Percentiles rank a stretch among this genome's conserved stretches.
These are phyloP conservation scores for Orbilia quercus DNA, from an alignment of 2,329 filamentous ascomycete genomes.

Conservation along the genomic window DNA sequence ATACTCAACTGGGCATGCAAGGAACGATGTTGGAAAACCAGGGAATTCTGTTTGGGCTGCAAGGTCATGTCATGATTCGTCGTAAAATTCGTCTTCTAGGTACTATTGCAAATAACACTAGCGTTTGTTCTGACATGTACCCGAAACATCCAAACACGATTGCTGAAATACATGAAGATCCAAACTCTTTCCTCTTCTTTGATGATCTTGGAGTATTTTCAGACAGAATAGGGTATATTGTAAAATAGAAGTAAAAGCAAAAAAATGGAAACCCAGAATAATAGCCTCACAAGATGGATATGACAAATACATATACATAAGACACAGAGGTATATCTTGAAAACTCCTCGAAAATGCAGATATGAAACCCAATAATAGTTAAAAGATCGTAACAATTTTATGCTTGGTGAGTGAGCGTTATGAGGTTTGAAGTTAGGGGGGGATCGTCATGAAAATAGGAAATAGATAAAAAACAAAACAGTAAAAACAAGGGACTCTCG, in stretches of 20 bases:
- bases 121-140: background rate
- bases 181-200: slow-evolving; percentile 2
- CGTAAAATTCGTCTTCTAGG: slow-evolving; percentile 14
- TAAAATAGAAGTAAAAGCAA: background rate
- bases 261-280: background rate
- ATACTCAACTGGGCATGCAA: background rate
- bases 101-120: background rate
- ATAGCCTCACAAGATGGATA: slow-evolving; percentile 10
- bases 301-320: slow-evolving; percentile 25
- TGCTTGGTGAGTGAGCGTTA: slow-evolving; percentile 11
- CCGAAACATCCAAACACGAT: slow-evolving; percentile 1
- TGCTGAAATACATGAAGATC: background rate
- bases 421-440: slow-evolving; percentile 9
- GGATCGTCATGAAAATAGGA: slow-evolving; percentile 11
- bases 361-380: slow-evolving; percentile 23
- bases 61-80: background rate
- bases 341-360: slow-evolving; percentile 29
- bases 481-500: background rate
- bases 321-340: slow-evolving; percentile 14
- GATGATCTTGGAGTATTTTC: background rate
- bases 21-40: slow-evolving; percentile 10
- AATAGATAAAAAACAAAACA: slow-evolving; percentile 8
- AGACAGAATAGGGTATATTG: slow-evolving; percentile 35
- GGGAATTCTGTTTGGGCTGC: slow-evolving; percentile 8
- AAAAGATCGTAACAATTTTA: slow-evolving; percentile 3